Conservation (phyloP, 495 filamentous ascomycete genomes). For the Penicillium ochrochloron region DNA sequence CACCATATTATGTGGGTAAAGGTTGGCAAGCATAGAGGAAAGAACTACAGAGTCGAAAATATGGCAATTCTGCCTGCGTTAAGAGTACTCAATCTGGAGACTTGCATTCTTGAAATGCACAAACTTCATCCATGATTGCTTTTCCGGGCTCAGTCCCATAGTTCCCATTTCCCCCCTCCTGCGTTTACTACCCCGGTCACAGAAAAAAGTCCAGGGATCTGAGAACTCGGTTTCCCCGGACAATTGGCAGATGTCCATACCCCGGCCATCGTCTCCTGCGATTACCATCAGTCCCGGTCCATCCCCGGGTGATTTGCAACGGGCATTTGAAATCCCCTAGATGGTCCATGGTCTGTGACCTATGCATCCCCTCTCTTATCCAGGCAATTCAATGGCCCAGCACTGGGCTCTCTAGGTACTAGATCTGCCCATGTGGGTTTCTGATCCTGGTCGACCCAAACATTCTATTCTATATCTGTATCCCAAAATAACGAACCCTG, state of each 20-base stretch:
- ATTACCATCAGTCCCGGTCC: conserved; percentile 24
- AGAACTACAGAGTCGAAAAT: background rate
- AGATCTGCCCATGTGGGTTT: background rate
- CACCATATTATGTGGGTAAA: background rate
- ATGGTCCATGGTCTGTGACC: conserved; percentile 15
- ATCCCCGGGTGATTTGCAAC: conserved; percentile 25
- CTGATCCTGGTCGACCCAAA: background rate
- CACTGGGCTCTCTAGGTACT: conserved; percentile 5
- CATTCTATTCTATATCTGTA: conserved; percentile 7
- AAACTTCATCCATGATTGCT: conserved; percentile 15
- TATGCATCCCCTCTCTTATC: background rate
- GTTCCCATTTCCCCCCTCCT: background rate
- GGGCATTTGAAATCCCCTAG: conserved; percentile 3
- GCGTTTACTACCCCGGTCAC: background rate
- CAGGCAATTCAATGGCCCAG: conserved; percentile 6
- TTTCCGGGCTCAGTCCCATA: conserved; percentile 7
- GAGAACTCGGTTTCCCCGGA: background rate
- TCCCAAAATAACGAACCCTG: background rate
- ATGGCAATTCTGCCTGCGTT: background rate
- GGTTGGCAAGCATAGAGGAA: background rate
- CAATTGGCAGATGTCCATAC: conserved; percentile 3
- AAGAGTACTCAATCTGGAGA: conserved; percentile 1
- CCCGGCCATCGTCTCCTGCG: background rate
- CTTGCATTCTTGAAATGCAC: conserved; percentile 6
- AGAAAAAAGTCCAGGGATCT: background rate